Evolutionary conservation across 805 yeast genomes (phyloP), one percentile per base, ranked within the genome.

Genomic region (Pichia nakasei): DNA sequence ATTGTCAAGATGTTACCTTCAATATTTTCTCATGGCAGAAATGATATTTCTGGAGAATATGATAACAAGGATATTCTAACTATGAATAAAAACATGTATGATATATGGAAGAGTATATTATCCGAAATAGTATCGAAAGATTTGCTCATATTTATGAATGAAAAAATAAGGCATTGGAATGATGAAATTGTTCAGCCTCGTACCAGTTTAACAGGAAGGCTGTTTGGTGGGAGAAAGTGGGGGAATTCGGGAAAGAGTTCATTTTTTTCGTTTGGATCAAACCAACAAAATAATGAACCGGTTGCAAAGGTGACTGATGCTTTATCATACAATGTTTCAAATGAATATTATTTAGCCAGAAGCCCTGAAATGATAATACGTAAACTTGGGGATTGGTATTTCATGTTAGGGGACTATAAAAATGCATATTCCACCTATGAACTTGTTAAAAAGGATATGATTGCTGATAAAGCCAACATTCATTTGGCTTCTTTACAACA

Each of bases 371-470:
- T 85, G 57, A 70, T 76, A 36, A 70, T 88, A 22, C 69, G 97
- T 41, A 82, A 84, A 56, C 66, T 91, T 22, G 97, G 95, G 0
- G 98, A 93, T 60, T 86, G 95, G 86, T 79, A 88, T 7, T 78
- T 91, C 55, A 85, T 93, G 79, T 64, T 89, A n/a, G 75, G 88
- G 32, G 96, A 93, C 65, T 91, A 83, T 68, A 80, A 81, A 58
- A 79, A 77, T 46, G 93, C 97, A 3, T 82, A 83, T 55, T 69
- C 84, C 1, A 83, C 87, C 1, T 91, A 91, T 59, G 97, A 91
- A 47, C 59, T 85, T 41, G 70, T 87, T 33, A 81, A 82, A 47
- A 82, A 83, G 54, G 96, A 89, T 58, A 81, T 81, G 51, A 67
- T 76, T 34, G 74, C 76, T 47, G 93, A 83, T 54, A 83, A 80